Conservation (phyloP, 2,329 filamentous ascomycete genomes). For the Penicillium sumatraense region DNA sequence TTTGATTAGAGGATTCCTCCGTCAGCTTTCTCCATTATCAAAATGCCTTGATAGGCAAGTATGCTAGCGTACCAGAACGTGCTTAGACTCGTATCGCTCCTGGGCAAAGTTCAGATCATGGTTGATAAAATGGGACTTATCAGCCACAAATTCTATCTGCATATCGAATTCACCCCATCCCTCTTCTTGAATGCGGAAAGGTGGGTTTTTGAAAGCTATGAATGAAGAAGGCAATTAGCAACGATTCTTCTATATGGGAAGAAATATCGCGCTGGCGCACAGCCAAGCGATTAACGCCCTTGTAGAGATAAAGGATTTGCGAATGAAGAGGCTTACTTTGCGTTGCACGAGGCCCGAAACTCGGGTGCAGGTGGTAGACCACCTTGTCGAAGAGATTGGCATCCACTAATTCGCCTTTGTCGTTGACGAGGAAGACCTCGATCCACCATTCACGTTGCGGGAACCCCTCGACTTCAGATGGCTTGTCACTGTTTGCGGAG, state of each 20-base stretch:
- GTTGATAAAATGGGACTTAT: slow-evolving; percentile 80
- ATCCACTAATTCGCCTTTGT: slow-evolving; percentile 80
- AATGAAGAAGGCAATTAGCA: slow-evolving; percentile 6
- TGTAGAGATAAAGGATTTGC: not conserved
- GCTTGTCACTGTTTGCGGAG: slow-evolving; percentile 66
- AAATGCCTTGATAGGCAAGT: not conserved
- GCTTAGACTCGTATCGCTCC: slow-evolving; percentile 79
- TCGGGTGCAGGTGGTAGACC: slow-evolving; percentile 90
- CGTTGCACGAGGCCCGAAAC: slow-evolving; percentile 78
- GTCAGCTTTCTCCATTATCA: not conserved
- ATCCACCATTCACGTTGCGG: slow-evolving; percentile 94
- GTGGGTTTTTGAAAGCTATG: slow-evolving; percentile 77
- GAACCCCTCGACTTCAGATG: slow-evolving; percentile 81
- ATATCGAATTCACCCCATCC: slow-evolving; percentile 99
- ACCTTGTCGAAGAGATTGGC: slow-evolving; percentile 90
- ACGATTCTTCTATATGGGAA: not conserved
- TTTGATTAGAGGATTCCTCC: not conserved
- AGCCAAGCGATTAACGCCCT: not conserved
- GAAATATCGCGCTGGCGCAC: not conserved
- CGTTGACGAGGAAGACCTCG: slow-evolving; percentile 80
- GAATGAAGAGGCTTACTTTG: slow-evolving; percentile 69
- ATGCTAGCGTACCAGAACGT: slow-evolving; percentile 65
- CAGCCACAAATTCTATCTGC: slow-evolving; percentile 78
- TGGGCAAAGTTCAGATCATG: slow-evolving; percentile 94
- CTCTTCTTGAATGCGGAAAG: slow-evolving; percentile 89